These are phyloP conservation scores for Seiridium cupressi DNA, from an alignment of 2,329 filamentous ascomycete genomes.

Conservation along the genomic window DNA sequence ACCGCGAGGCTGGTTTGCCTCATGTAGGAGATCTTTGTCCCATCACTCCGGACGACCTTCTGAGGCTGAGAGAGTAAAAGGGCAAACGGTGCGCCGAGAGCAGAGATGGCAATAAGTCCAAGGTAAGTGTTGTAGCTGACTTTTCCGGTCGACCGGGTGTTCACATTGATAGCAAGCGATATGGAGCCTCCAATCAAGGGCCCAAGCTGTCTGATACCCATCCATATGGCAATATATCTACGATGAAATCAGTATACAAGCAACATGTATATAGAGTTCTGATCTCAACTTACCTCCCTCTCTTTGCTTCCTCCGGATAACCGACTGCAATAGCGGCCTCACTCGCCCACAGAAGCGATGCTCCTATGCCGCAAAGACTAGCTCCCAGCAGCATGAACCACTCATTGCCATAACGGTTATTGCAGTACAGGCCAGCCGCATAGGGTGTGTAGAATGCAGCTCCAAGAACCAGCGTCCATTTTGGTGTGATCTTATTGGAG, in stretches of 20 bases:
- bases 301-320: constrained; percentile 1
- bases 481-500: constrained; percentile 2
- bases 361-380: background rate
- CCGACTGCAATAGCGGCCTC: constrained; percentile 1
- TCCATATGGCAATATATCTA: background rate
- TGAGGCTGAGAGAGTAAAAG: background rate
- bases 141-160: background rate
- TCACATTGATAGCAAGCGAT: background rate
- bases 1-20: background rate
- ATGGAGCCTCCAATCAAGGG: background rate
- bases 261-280: background rate
- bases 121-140: constrained; percentile 3
- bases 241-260: no score
- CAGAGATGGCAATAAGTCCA: background rate
- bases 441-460: background rate
- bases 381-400: constrained; percentile 1
- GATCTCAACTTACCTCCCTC: background rate
- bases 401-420: constrained; percentile 2
- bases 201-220: constrained; percentile 1
- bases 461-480: background rate
- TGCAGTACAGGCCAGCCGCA: background rate
- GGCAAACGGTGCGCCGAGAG: background rate
- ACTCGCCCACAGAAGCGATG: background rate
- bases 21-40: background rate
- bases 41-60: background rate